Percentiles rank a stretch among this genome's conserved stretches.
phyloP scores from a whole-genome alignment of 148 eudicot genomes.

The Amaranthus cruentus region DNA sequence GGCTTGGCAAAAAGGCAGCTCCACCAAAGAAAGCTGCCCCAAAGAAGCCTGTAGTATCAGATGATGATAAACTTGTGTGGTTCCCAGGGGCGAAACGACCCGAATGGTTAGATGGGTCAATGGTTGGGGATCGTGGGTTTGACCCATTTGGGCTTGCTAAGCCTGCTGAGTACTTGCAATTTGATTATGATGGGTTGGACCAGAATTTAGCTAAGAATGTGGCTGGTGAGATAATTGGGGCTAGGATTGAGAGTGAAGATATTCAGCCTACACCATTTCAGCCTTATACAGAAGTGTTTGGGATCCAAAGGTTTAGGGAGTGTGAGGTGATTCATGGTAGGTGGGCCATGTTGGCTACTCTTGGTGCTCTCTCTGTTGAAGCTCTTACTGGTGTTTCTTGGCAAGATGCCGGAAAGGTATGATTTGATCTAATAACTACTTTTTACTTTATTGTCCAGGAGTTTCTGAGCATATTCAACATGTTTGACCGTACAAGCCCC shows the following conservation, averaged over 20 bases:
- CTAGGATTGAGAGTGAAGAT: slow-evolving; percentile 55
- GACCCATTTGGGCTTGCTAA: slow-evolving; percentile 88
- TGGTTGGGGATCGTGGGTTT: slow-evolving; percentile 81
- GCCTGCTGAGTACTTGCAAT: slow-evolving; percentile 89
- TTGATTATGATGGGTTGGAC: slow-evolving; percentile 67
- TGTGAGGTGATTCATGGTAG: slow-evolving; percentile 88
- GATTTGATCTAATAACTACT: neutral
- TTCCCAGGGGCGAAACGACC: slow-evolving; percentile 81
- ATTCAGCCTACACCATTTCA: slow-evolving; percentile 78
- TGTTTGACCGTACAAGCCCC: too few relatives aligned
- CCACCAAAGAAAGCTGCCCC: slow-evolving; percentile 41
- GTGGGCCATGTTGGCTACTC: slow-evolving; percentile 94
- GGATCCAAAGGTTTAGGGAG: slow-evolving; percentile 83
- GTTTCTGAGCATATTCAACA: too few relatives aligned
- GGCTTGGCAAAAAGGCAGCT: slow-evolving; percentile 46
- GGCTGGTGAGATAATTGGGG: slow-evolving; percentile 68
- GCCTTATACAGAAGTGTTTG: slow-evolving; percentile 87
- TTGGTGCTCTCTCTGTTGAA: slow-evolving; percentile 83
- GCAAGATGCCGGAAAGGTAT: slow-evolving; percentile 99
- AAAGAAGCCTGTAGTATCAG: slow-evolving; percentile 23
- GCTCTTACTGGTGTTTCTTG: slow-evolving; percentile 89
- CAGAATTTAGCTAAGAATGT: slow-evolving; percentile 83
- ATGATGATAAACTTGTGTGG: slow-evolving; percentile 65
- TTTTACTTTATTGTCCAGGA: neutral
- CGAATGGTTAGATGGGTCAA: slow-evolving; percentile 63